Conservation (phyloP, 192 early-diverging fungal species). For the Entomortierella beljakovae region DNA sequence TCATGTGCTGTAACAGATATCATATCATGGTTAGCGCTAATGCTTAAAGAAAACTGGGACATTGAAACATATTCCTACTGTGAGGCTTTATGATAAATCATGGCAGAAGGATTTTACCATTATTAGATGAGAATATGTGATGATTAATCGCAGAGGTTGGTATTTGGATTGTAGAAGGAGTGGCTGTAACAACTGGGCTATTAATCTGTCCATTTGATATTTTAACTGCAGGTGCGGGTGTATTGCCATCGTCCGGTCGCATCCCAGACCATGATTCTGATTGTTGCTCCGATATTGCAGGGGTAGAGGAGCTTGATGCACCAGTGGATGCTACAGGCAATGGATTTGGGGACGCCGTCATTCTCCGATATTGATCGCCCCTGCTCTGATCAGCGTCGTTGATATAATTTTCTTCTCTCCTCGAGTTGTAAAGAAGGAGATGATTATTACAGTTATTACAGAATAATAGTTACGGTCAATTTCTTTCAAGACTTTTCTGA, state of each 20-base stretch:
- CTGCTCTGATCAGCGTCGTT: conserved; percentile 6
- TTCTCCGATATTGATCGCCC: conserved; percentile 1
- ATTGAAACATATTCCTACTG: too few relatives aligned
- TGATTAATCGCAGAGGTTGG: not conserved
- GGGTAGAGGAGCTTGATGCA: conserved; percentile 4
- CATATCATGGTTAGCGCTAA: too few relatives aligned
- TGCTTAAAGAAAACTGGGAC: too few relatives aligned
- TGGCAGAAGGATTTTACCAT: too few relatives aligned
- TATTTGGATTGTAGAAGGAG: not conserved
- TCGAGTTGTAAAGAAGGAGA: not conserved
- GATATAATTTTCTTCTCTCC: not conserved
- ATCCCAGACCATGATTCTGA: conserved; percentile 24
- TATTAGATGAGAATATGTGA: not conserved
- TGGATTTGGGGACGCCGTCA: conserved; percentile 1
- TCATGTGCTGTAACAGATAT: not conserved
- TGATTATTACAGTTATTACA: not conserved
- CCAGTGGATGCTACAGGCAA: not conserved
- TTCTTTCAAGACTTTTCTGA: not conserved
- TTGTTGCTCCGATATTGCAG: not conserved
- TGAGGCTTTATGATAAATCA: too few relatives aligned
- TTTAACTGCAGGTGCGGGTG: conserved; percentile 3
- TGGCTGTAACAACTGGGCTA: not conserved
- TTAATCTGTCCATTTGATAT: not conserved
- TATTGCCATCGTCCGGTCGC: conserved; percentile 19
- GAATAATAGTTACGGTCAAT: not conserved